Conservation (phyloP, 176 grass and related monocot genomes). For the Musa beccarii region DNA sequence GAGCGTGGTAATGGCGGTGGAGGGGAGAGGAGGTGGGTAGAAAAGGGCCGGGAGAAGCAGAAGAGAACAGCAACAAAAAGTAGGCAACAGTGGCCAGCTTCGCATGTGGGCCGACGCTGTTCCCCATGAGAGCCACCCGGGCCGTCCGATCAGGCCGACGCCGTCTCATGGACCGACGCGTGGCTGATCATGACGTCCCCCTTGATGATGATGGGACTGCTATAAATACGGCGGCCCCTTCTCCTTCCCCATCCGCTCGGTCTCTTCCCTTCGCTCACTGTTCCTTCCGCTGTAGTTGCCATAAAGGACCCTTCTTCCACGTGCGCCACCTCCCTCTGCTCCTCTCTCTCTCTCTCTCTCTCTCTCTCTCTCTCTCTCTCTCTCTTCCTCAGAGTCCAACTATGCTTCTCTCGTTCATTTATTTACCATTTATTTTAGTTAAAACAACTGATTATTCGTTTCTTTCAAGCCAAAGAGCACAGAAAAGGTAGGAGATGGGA, state of each 20-base stretch:
- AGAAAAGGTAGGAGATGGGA: no score
- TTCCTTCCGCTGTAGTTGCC: no score
- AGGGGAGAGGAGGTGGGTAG: no score
- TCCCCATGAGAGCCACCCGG: not conserved
- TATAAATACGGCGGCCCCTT: slow-evolving; percentile 36
- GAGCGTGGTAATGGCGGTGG: no score
- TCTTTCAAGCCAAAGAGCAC: no score
- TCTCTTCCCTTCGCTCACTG: no score
- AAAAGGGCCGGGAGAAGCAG: not conserved
- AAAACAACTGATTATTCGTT: no score
- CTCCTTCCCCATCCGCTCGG: not conserved
- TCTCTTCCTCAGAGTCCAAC: not conserved
- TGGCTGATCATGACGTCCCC: slow-evolving; percentile 33
- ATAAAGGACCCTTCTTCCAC: slow-evolving; percentile 1
- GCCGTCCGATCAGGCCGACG: not conserved
- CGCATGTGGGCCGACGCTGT: not conserved
- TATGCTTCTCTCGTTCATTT: not conserved
- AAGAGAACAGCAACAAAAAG: not conserved
- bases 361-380: not conserved
- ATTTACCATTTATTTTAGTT: no score
- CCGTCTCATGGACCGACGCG: slow-evolving; percentile 1
- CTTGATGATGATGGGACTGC: slow-evolving; percentile 37
- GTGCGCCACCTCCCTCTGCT: not conserved
- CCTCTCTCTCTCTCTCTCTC: not conserved
- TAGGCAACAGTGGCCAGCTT: not conserved